phyloP scores from a whole-genome alignment of 257 asterid genomes.

The Solanum chmielewskii region DNA sequence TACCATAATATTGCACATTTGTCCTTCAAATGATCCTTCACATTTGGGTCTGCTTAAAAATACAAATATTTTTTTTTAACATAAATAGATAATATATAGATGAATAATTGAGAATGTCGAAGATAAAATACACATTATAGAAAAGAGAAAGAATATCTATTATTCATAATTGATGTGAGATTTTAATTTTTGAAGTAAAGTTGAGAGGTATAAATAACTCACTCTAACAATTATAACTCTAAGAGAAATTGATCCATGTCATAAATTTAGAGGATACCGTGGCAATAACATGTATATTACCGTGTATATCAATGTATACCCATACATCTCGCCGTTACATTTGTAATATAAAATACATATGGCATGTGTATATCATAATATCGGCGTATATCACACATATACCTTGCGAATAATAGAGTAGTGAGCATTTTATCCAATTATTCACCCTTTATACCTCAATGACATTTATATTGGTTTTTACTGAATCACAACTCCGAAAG shows the following conservation, averaged over 20 bases:
- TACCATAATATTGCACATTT: too few species aligned
- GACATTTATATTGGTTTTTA: too few species aligned
- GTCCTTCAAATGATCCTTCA: too few species aligned
- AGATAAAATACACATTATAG: neutral
- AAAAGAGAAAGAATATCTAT: neutral
- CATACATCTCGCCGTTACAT: too few species aligned
- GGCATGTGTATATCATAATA: too few species aligned
- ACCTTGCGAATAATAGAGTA: too few species aligned
- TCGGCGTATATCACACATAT: too few species aligned
- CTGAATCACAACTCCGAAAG: too few species aligned
- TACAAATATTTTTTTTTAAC: neutral
- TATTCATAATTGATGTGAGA: neutral
- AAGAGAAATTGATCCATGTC: neutral
- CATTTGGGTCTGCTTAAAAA: too few species aligned
- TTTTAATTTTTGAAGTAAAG: neutral
- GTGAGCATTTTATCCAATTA: too few species aligned
- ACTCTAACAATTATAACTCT: neutral
- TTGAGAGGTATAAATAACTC: neutral
- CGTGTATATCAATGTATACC: neutral
- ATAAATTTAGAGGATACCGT: neutral
- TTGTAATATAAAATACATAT: too few species aligned
- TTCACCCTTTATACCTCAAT: too few species aligned
- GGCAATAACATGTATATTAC: neutral
- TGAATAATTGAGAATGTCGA: neutral
- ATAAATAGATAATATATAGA: neutral